phyloP scores from a whole-genome alignment of 805 yeast species.

The Lipomyces orientalis region DNA sequence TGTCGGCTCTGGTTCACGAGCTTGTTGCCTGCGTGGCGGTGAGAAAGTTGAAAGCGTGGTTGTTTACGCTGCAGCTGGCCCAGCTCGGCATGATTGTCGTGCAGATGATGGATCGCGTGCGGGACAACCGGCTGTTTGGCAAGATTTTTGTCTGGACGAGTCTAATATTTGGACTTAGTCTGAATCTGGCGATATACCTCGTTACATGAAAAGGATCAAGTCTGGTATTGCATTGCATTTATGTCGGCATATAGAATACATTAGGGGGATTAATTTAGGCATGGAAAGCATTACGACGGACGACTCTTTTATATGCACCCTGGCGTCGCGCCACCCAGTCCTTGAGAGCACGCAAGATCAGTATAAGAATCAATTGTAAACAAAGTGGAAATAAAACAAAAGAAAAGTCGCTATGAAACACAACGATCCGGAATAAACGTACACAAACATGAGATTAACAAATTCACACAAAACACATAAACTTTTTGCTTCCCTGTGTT shows the following conservation, averaged over 20 bases:
- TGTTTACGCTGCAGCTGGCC: conserved; percentile 12
- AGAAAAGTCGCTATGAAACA: background rate
- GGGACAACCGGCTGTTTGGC: conserved; percentile 11
- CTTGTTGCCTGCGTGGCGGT: conserved; percentile 12
- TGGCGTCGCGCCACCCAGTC: background rate
- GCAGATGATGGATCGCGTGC: conserved; percentile 7
- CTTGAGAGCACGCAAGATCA: background rate
- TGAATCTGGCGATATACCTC: conserved; percentile 9
- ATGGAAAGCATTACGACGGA: background rate
- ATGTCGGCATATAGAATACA: background rate
- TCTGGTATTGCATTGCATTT: background rate
- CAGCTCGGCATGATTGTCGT: conserved; percentile 15
- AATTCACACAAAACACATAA: background rate
- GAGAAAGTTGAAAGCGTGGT: conserved; percentile 11
- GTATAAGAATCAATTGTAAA: background rate
- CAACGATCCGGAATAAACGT: background rate
- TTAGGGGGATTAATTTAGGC: background rate
- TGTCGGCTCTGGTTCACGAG: conserved; percentile 20
- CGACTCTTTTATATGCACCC: too few relatives aligned
- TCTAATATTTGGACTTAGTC: conserved; percentile 10
- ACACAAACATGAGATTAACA: conserved; percentile 4
- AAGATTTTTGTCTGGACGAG: conserved; percentile 19
- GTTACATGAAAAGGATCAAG: background rate
- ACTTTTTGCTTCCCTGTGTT: background rate
- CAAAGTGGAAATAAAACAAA: background rate